These are phyloP conservation scores for Papilionanthe hybrid DNA, from an alignment of 116 monocot genomes.

Conservation along the genomic window DNA sequence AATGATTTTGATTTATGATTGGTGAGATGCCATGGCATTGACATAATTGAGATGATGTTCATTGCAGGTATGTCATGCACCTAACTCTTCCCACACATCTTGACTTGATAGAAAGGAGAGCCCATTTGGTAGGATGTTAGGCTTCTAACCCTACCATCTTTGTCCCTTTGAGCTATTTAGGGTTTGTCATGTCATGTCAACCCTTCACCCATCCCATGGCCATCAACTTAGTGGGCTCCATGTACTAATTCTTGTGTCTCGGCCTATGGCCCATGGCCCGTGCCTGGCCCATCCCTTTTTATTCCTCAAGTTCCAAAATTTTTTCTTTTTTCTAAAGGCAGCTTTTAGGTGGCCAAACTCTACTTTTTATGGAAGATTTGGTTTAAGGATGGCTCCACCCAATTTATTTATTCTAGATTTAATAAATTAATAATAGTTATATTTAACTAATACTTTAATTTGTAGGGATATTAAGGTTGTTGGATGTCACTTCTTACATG, in stretches of 20 bases:
- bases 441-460: no score
- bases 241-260: no score
- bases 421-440: background rate
- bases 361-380: no score
- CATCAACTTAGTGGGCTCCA: no score
- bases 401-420: background rate
- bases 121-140: background rate
- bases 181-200: conserved; percentile 11
- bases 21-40: conserved; percentile 1
- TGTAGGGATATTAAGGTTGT: no score
- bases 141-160: background rate
- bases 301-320: background rate
- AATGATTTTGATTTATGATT: conserved; percentile 9
- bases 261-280: background rate
- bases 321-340: no score
- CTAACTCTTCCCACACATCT: background rate
- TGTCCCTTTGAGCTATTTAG: background rate
- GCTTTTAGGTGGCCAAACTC: no score
- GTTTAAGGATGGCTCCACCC: no score
- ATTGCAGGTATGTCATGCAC: conserved; percentile 1
- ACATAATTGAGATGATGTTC: background rate
- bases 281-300: background rate
- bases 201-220: background rate
- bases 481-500: no score
- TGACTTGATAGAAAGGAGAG: background rate